Conservation (phyloP, 371 early-diverging fungal species). For the Rhizomucor miehei region DNA sequence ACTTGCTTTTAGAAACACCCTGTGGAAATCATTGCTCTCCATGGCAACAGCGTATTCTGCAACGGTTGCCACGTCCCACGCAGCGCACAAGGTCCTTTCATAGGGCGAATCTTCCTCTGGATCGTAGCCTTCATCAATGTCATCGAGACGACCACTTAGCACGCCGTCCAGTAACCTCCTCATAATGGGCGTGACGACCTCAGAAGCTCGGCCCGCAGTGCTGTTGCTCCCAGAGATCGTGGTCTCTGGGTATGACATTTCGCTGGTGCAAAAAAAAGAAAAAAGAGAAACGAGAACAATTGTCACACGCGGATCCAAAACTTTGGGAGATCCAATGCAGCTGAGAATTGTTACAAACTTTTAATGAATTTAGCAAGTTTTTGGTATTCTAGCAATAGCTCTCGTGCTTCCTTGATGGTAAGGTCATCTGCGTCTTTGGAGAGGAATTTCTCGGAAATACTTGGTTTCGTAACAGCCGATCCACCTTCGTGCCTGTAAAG, state of each 20-base stretch:
- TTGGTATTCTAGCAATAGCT: background rate
- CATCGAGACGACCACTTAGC: slow-evolving; percentile 22
- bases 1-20: slow-evolving; percentile 36
- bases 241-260: no score
- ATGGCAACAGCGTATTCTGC: slow-evolving; percentile 30
- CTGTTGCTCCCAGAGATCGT: no score
- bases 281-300: no score
- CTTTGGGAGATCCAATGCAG: no score
- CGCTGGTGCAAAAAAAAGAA: no score
- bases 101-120: slow-evolving; percentile 38
- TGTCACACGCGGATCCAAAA: no score
- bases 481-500: no score
- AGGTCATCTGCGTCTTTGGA: background rate
- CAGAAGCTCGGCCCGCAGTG: background rate
- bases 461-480: no score
- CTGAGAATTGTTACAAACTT: background rate
- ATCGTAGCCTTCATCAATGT: slow-evolving; percentile 5
- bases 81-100: slow-evolving; percentile 40
- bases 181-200: slow-evolving; percentile 30
- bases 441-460: no score
- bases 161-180: slow-evolving; percentile 30
- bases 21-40: slow-evolving; percentile 22
- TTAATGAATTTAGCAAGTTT: background rate
- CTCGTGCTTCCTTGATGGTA: background rate
- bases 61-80: slow-evolving; percentile 42